Base-by-base conservation (phyloP, 2,329 filamentous ascomycete species). In the Verruconis gallopava region DNA sequence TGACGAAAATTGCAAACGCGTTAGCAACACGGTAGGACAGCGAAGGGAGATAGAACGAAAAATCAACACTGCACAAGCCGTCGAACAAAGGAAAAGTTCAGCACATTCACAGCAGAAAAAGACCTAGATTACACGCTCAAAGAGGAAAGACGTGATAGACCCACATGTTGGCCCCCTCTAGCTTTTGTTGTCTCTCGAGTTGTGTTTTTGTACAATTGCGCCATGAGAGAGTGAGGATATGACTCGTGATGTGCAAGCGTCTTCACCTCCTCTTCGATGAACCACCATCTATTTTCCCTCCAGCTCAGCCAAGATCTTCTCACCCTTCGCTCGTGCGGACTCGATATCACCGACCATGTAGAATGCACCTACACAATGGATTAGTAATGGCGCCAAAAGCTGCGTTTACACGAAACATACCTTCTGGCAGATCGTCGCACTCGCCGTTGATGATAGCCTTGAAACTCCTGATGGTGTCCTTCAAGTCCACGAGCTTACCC, bases 301-400 rank as follows among this genome's bases (percentile, higher is more conserved):
- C 58, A 96, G 75, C 59, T 96, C 91, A 57, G 91, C 88, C 64
- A 98, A 73, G 75, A 98, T 96, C 86, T 96, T 94, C 80, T 95
- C 88, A 73, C 89, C 91, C 85, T 98, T 98, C 61, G 75, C 79
- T 64, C 83, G 83, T 55, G 88, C 91, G 51, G 85, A 86, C 57
- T 84, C 84, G 57, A 96, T 79, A 74, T 94, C 83, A 65, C 91
- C 91, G 66, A 96, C 88, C 88, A 94, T 94, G 81, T 94, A 95
- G 80, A 94, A 79, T 61, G 77, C 77, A 70, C 66, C 65, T 72
- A 51, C 34, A 49, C n/a, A n/a, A n/a, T n/a, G n/a, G n/a, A n/a
- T n/a, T n/a, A n/a, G n/a, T n/a, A n/a, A n/a, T n/a, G n/a, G n/a
- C n/a, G 39, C n/a, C 15, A 49, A 11, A 46, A 28, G 35, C 22